phyloP scores from a whole-genome alignment of 441 rosid species.

The Erodium moschatum region DNA sequence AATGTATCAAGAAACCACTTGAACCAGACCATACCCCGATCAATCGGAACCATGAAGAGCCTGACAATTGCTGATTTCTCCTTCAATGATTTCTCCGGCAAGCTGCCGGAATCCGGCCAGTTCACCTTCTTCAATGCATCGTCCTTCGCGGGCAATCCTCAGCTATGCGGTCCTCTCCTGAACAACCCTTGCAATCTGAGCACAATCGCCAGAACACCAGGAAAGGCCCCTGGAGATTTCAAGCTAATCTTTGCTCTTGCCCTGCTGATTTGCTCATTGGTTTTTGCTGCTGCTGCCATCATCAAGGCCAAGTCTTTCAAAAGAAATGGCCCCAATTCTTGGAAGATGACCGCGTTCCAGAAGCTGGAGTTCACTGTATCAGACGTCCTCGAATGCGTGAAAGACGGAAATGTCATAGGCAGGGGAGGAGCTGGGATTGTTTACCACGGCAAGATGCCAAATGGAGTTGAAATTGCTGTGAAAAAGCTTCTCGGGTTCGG shows the following conservation, averaged over 20 bases:
- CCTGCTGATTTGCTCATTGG: constrained; percentile 35
- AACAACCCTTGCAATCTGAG: constrained; percentile 41
- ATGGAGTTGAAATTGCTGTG: constrained; percentile 41
- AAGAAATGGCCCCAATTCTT: constrained; percentile 25
- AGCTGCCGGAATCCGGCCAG: constrained; percentile 42
- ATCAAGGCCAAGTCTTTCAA: constrained; percentile 37
- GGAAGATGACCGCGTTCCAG: constrained; percentile 52
- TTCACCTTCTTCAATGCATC: constrained; percentile 37
- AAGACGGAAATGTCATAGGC: constrained; percentile 47
- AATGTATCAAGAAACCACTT: constrained; percentile 43
- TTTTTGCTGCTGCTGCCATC: constrained; percentile 37
- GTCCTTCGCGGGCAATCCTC: constrained; percentile 49
- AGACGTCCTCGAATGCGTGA: constrained; percentile 41
- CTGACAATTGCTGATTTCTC: constrained; percentile 43
- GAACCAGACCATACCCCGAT: constrained; percentile 30
- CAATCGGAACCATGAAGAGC: constrained; percentile 38
- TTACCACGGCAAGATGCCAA: constrained; percentile 45
- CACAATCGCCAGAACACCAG: constrained; percentile 17
- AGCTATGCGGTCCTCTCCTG: constrained; percentile 38
- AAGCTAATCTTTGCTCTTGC: constrained; percentile 39
- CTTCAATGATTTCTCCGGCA: constrained; percentile 44
- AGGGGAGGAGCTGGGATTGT: constrained; percentile 51
- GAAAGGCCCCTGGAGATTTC: constrained; percentile 27
- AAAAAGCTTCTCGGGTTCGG: constrained; percentile 44
- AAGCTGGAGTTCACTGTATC: constrained; percentile 36